phyloP scores from a whole-genome alignment of 2,329 filamentous ascomycete genomes.

The Kalmusia sp. region DNA sequence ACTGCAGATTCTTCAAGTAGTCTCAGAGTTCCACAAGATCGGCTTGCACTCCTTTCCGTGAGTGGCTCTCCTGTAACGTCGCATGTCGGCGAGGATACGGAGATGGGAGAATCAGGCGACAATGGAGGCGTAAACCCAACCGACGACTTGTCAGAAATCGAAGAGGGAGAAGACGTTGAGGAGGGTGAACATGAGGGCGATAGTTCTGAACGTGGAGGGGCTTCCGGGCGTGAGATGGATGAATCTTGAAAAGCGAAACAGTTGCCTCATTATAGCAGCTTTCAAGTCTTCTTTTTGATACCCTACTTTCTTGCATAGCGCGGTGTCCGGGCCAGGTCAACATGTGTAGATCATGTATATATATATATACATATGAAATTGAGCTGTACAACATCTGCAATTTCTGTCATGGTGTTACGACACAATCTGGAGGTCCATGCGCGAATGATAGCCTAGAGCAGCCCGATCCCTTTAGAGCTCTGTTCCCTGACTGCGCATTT shows the following conservation, averaged over 20 bases:
- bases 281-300: conserved; percentile 9
- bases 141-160: conserved; percentile 42
- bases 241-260: conserved; percentile 28
- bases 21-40: conserved; percentile 39
- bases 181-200: conserved; percentile 39
- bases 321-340: conserved; percentile 31
- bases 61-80: conserved; percentile 36
- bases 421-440: conserved; percentile 4
- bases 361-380: neutral
- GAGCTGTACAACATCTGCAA: conserved; percentile 3
- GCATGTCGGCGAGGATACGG: conserved; percentile 31
- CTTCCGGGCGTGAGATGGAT: conserved; percentile 34
- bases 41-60: conserved; percentile 38
- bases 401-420: neutral
- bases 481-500: too few species aligned
- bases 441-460: neutral
- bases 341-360: conserved; percentile 8
- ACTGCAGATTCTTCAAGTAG: conserved; percentile 34
- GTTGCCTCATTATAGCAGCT: neutral
- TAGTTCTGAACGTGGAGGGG: conserved; percentile 18
- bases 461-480: too few species aligned
- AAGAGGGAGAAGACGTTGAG: conserved; percentile 41
- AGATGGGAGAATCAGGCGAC: conserved; percentile 39
- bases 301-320: conserved; percentile 39
- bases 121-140: conserved; percentile 28